Base-by-base conservation (phyloP, 495 filamentous ascomycete genomes). In the Rusavskia elegans region DNA sequence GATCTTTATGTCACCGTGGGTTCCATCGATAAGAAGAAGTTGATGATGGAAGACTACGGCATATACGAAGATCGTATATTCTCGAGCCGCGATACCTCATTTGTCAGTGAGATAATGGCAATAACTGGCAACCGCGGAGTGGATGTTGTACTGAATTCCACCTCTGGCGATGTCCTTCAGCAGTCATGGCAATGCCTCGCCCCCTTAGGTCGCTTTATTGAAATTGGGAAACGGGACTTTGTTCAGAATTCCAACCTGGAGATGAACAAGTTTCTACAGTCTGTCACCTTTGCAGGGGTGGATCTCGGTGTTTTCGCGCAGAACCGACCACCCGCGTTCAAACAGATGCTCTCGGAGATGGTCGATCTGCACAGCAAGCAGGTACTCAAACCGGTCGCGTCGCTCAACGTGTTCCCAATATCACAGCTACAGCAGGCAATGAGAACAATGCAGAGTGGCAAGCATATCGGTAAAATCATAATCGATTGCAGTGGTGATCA, bases 1-100 rank as follows among this genome's bases (percentile, higher is more conserved):
- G 73, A 79, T 48, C 68, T 83, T 14, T 82, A 71, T 55, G 74
- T 66, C 0, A 82, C 80, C 0, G 79, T 81, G 1, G 71, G 79
- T 35, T 53, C 14, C 27, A 25, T 49, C 9, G 50, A 39, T 1
- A 72, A 76, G 53, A 59, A 61, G 8, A 20, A 61, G 2, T 57
- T 73, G 13, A 53, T 79, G 0, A 53, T 55, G 14, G 52, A 59
- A 0, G 25, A 55, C 0, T 75, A 67, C 46, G 56, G 55, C 0
- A 71, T 79, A 23, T 57, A 65, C 0, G 42, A 58, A 4, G 58
- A 64, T 0, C 64, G 63, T 14, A 70, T 79, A 3, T 75, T 80
- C 57, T 68, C 68, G 21, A 74, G 66, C 48, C 62, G 67, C 30
- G 55, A 61, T 19, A 19, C 37, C 9, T 50, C 53, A 6, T 69